Base-by-base conservation (phyloP, 2,329 filamentous ascomycete genomes). In the Phoma sp. region DNA sequence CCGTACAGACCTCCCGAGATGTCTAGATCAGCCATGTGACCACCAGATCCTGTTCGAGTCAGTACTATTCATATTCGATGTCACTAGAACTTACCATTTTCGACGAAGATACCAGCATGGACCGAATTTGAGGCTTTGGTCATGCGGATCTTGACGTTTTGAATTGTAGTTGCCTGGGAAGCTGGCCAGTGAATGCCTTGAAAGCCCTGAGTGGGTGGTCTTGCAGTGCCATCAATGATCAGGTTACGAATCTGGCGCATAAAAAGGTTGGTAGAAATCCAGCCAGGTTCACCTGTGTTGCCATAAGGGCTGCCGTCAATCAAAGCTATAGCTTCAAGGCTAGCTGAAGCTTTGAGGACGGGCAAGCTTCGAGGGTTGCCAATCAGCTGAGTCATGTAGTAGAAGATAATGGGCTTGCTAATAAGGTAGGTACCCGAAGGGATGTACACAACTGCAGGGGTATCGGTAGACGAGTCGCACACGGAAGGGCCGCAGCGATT, bases 201-300 rank as follows among this genome's bases (percentile, higher is more conserved):
- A 2, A 81, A 79, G 2, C 76, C 71, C 10, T 70, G 76, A 4
- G 70, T 64, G 0, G 80, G 68, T 39, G 79, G 74, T 3, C 85
- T 77, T 5, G 75, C 74, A 2, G 82, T 85, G 32, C 81, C 72
- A 66, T 90, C 87, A n/a, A 75, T 70, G 52, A 86, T 77, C 52
- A 91, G 79, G 65, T 91, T 90, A 8, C 86, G 80, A 53, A 90
- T 82, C 58, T 86, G 83, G 29, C 86, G 79, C 62, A 80, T 84
- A 70, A 90, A 90, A 8, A 88, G 80, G 62, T 85, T 87, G 37
- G 84, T 85, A 0, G 84, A 79, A 2, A 67, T 71, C 76, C 76
- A 81, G 55, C 78, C 78, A 46, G 75, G 66, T 7, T 68, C 72
- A 47, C 63, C 65, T 71, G 33, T 52, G 56, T 60, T 78, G 48